These are phyloP conservation scores for Trichosporon ovoides DNA, from an alignment of 1,284 basidiomycete genomes.

Conservation along the genomic window DNA sequence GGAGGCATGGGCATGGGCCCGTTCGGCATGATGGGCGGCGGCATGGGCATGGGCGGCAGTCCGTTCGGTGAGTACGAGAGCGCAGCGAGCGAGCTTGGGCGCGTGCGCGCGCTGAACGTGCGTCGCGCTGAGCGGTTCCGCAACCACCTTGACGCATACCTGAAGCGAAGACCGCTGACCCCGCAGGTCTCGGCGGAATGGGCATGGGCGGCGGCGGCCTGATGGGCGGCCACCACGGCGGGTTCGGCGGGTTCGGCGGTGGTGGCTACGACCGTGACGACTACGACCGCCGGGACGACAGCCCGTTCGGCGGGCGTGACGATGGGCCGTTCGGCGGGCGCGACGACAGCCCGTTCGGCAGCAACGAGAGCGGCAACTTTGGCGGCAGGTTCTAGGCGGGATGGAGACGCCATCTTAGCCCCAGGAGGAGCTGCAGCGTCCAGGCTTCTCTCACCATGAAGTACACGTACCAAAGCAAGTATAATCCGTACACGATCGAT, in stretches of 20 bases:
- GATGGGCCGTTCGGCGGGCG: not conserved
- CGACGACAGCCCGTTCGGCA: not conserved
- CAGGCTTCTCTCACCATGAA: no score
- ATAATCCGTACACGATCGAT: no score
- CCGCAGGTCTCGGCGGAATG: not conserved
- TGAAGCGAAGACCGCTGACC: not conserved
- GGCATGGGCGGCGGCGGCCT: constrained; percentile 3
- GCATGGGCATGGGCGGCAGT: constrained; percentile 7
- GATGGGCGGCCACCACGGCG: not conserved
- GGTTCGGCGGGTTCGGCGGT: not conserved
- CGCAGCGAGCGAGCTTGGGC: not conserved
- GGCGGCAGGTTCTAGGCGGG: not conserved
- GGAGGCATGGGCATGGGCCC: constrained; percentile 1
- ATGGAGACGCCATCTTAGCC: no score
- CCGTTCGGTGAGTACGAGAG: constrained; percentile 2
- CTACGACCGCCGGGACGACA: not conserved
- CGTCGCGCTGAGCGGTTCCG: no score
- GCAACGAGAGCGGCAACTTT: not conserved
- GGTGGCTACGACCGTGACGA: not conserved
- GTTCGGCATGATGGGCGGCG: constrained; percentile 4
- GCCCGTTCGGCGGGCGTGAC: not conserved
- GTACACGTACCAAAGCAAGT: no score
- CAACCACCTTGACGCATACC: no score
- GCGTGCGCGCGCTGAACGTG: no score
- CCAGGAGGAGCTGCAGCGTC: no score